These are phyloP conservation scores for Malus hybrid DNA, from an alignment of 331 rosid species.

Conservation along the genomic window DNA sequence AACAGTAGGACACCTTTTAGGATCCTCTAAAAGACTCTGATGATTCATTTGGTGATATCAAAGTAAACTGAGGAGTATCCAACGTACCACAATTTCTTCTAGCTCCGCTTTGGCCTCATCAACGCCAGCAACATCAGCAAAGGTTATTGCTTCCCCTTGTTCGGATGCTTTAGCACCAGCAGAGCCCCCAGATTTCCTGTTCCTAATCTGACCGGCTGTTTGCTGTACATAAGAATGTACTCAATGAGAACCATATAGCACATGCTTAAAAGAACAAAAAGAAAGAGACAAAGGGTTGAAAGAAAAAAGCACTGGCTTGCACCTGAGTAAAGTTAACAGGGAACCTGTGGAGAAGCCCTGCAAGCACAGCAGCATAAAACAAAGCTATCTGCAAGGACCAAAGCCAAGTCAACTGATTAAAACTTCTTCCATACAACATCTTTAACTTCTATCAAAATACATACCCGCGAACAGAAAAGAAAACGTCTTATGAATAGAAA, in stretches of 20 bases:
- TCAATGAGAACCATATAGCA: slow-evolving; percentile 21
- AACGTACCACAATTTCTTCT: slow-evolving; percentile 97
- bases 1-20: slow-evolving; percentile 6
- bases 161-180: slow-evolving; percentile 68
- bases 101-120: slow-evolving; percentile 99
- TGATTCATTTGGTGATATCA: background rate
- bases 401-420: slow-evolving; percentile 5
- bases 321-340: slow-evolving; percentile 92
- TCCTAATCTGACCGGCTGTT: slow-evolving; percentile 85
- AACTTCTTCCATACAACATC: background rate
- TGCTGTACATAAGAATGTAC: slow-evolving; percentile 51
- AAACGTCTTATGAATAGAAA: background rate
- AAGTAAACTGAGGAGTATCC: slow-evolving; percentile 17
- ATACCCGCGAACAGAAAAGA: background rate
- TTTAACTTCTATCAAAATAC: background rate
- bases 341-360: slow-evolving; percentile 85
- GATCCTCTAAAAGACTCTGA: slow-evolving; percentile 17
- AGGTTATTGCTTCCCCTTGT: slow-evolving; percentile 78
- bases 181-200: slow-evolving; percentile 74
- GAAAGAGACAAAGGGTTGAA: background rate
- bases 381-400: slow-evolving; percentile 61
- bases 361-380: slow-evolving; percentile 84
- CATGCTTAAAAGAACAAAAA: slow-evolving; percentile 5
- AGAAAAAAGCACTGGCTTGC: slow-evolving; percentile 8
- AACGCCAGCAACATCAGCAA: slow-evolving; percentile 96